A percentile compares a stretch with the other conserved stretches of the same genome.
These are phyloP conservation scores for Yamadazyma endophytica DNA, from an alignment of 805 yeast species.

Conservation along the genomic window DNA sequence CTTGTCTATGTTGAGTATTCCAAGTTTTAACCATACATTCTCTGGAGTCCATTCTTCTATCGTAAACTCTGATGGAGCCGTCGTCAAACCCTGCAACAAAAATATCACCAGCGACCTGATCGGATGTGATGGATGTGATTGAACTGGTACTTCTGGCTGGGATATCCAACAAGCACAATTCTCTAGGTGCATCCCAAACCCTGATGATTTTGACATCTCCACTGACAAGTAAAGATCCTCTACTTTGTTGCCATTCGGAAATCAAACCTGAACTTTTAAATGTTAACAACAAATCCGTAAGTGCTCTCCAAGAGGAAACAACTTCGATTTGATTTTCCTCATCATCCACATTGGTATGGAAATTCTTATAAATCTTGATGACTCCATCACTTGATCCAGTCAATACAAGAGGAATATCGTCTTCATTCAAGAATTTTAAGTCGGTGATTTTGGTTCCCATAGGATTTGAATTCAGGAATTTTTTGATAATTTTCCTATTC, in stretches of 20 bases:
- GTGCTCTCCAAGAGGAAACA: slow-evolving; percentile 88
- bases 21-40: slow-evolving; percentile 84
- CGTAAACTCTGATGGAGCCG: slow-evolving; percentile 84
- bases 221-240: slow-evolving; percentile 86
- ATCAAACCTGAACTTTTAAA: slow-evolving; percentile 79
- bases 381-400: slow-evolving; percentile 94
- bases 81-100: slow-evolving; percentile 92
- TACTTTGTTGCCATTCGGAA: slow-evolving; percentile 95
- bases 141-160: slow-evolving; percentile 89
- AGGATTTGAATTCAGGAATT: slow-evolving; percentile 81
- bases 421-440: slow-evolving; percentile 82
- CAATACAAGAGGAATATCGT: slow-evolving; percentile 78
- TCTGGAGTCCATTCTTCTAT: slow-evolving; percentile 77
- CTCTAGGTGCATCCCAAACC: slow-evolving; percentile 96
- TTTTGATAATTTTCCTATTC: slow-evolving; percentile 48
- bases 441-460: slow-evolving; percentile 87
- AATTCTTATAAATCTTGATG: slow-evolving; percentile 78
- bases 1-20: slow-evolving; percentile 41
- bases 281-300: slow-evolving; percentile 77
- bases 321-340: slow-evolving; percentile 43
- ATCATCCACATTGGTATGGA: slow-evolving; percentile 44
- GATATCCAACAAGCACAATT: slow-evolving; percentile 76
- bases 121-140: slow-evolving; percentile 87
- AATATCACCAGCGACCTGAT: slow-evolving; percentile 89
- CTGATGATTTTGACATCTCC: slow-evolving; percentile 92